Base-by-base conservation (phyloP, 768 basidiomycete genomes). In the Xerocomus potaroensis region DNA sequence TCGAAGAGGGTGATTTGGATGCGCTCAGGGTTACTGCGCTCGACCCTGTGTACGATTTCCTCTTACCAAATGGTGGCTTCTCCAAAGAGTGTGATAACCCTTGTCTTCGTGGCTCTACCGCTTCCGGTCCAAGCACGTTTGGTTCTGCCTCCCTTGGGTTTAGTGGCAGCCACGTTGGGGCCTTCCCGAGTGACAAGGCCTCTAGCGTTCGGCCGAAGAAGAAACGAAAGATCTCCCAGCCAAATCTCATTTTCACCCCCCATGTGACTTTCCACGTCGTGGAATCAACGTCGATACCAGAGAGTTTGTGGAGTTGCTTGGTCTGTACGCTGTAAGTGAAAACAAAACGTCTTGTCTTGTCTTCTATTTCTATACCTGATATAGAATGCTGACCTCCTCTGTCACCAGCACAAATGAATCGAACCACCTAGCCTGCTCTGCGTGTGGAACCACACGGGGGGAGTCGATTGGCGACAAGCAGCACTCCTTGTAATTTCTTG, bases 261-360 rank as follows among this genome's bases (percentile, higher is more conserved):
- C 18, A 30, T 26, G 12, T 7, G n/a, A 39, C 18, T 21, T 8
- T 24, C 10, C 5, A 19, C 10, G 9, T 36, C 29, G 23, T 30
- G n/a, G 29, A 43, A 9, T n/a, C 22, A 33, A 34, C 24, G 14
- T 76, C 68, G 45, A 74, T 76, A 58, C 57, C 65, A 16, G 44
- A 42, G 18, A 46, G 54, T 14, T 5, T 10, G 15, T 86, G 84
- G 84, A 58, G 59, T 33, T 87, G 84, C 55, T 53, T 66, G 11
- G 67, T 79, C 18, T 87, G 84, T 49, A 87, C 84, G 6, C 60
- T 87, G 84, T 86, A 57, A 65, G 83, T 8, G 14, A 42, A 11
- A 2, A n/a, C n/a, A n/a, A n/a, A n/a, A n/a, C n/a, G n/a, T n/a
- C n/a, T n/a, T n/a, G 10, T 43, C 15, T 51, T 27, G 23, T 39